Evolutionary conservation across 139 green algal genomes (phyloP), one percentile per base, ranked within the genome.

Genomic region (Auxenochlorella pyrenoidosa): DNA sequence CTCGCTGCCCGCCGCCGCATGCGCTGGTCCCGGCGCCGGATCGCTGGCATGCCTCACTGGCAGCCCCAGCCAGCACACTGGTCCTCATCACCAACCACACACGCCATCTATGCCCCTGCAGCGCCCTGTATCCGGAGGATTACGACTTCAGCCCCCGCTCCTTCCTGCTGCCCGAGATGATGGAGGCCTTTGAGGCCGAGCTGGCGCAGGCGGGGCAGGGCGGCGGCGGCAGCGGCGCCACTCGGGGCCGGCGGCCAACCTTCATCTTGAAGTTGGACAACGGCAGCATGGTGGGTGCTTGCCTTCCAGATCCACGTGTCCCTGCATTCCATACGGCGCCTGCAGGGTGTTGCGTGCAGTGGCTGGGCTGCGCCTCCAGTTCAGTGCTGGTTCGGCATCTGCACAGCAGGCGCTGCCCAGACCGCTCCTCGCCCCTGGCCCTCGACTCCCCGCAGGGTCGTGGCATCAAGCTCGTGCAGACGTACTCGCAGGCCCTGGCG

Each of bases 201-300:
- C 78, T 93, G 19, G 84, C 71, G 66, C 13, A 59, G 26, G 70
- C 85, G 6, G 63, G 80, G 24, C 34, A 58, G 24, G 12, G 75
- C 47, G 32, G 30, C 41, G 21, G 66, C 18, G 34, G 44, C 66
- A 36, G 26, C 59, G 3, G 60, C 3, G 18, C 36, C 41, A n/a
- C 41, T 10, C 38, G 68, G 19, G 86, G 88, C 66, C 93, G 93
- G 92, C 89, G 90, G 80, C 90, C 92, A 40, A 94, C 94, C 0
- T 97, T 92, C 84, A 98, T 98, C 75, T 70, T 98, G 30, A 98
- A 98, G 90, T 95, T 96, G 12, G 94, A 97, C 71, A 93, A 93
- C 5, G 96, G 96, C 16, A 96, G 95, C 81, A 91, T 94, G 90
- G 75, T 63, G 75, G 43, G 40, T 60, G 73, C 22, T 63, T 24